Base-by-base conservation (phyloP, 306 rosid species). In the Vigna angularis region DNA sequence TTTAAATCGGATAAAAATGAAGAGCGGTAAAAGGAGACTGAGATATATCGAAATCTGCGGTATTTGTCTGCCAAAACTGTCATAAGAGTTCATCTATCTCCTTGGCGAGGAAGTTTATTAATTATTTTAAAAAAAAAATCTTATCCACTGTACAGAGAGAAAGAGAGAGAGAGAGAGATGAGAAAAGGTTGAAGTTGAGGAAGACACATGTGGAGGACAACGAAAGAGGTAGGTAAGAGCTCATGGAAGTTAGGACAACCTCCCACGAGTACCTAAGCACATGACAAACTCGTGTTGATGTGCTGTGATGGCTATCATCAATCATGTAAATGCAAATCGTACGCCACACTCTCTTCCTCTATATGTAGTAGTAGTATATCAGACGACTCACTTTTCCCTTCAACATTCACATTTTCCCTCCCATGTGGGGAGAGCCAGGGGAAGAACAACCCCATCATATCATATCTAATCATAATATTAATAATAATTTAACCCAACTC, bases 201-300 rank as follows among this genome's bases (percentile, higher is more conserved):
- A 76, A 78, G 82, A 72, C 83, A 83, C 91, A 83, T 85, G 94
- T 81, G 91, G 82, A 85, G 53, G 89, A 79, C 86, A 86, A 79
- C 83, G 86, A 57, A 85, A 81, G 86, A 80, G 92, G 90, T 90
- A 80, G 95, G 97, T 88, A 88, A 85, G 84, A 49, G 58, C 67
- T 87, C 65, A 74, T 58, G 28, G 89, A 82, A 80, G 84, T 74
- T 75, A 42, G 88, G 91, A 81, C 86, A 84, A 74, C 73, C 74
- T 81, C 76, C 83, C 85, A 55, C 82, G 53, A 72, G 75, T 83
- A 82, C 91, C 89, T 73, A 85, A 81, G 90, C 95, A 91, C 91
- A 93, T 93, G 98, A 88, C 72, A 70, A 5, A 49, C 91, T 80
- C 82, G 84, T 83, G 87, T 83, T 83, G 79, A 70, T 85, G 71